Base-by-base conservation (phyloP, 441 rosid genomes). In the Brassica balearica region DNA sequence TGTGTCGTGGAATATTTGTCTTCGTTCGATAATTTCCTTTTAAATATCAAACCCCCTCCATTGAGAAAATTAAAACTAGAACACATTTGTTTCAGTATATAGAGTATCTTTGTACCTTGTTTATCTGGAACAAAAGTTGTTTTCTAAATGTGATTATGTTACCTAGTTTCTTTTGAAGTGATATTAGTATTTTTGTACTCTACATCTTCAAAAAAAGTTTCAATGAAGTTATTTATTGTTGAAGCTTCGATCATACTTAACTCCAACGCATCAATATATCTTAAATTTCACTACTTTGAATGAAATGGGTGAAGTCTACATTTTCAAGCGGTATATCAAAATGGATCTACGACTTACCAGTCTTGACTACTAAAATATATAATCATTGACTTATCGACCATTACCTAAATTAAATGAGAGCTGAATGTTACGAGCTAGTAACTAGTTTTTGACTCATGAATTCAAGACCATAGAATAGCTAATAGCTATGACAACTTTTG, bases 171-270 rank as follows among this genome's bases (percentile, higher is more conserved):
- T 11, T 76, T 19, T 46, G 11, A 63, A 70, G 3, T 58, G 8
- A 56, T 56, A 11, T 32, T 67, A 55, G 34, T 27, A 27, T 38
- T 55, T 65, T 65, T 27, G 12, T 6, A 36, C 41, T 19, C 29
- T 22, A 60, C 34, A 29, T 29, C 34, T 29, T 29, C 34, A 34
- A 73, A 74, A 61, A 69, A 73, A 68, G 71, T 68, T 71, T 61
- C 55, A 15, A 11, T 61, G 51, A 78, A 68, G 71, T 62, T 62
- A 73, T 36, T 62, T 62, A 73, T 36, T 63, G 74, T 68, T 53
- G 75, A 79, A 79, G 71, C 64, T 68, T 79, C 8, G 53, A 79
- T 68, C 82, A 60, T 73, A 73, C 82, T 73, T 68, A 62, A 73
- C 8, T 69, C 75, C 69, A 79, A 73, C 61, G 74, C 67, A 73